Evolutionary conservation across 139 green algal genomes (phyloP), one percentile per base, ranked within the genome.

Genomic region (Chlorella sp.): DNA sequence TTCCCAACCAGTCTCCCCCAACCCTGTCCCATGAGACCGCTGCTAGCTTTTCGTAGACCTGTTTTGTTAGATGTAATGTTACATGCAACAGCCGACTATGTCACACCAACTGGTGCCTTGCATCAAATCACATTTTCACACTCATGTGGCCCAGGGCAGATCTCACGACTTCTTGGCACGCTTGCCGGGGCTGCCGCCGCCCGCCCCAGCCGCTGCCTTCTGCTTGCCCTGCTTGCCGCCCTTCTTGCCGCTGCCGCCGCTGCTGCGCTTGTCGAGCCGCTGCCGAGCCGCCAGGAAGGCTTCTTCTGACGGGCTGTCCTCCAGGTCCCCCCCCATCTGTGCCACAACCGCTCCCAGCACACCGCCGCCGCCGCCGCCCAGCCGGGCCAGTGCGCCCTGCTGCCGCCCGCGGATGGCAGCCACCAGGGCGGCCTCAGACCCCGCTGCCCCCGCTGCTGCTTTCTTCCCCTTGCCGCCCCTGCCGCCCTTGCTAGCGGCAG

Each of bases 211-310:
- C 18, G 36, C 84, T 5, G 39, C 84, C 60, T 85, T 89, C 76
- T 89, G 57, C 76, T 85, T 89, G 79, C 84, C 79, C 37, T 80
- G 79, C 37, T 78, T 79, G 83, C 37, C 64, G 57, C 64, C 64
- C 83, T 79, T 79, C 64, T 88, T 79, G 36, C 28, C 40, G 39
- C 84, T 37, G 68, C 68, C 21, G 53, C 85, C n/a, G 42, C 68
- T 79, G 83, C 21, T 37, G n/a, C 30, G 81, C 69, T 78, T 22
- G 79, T 87, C 76, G 7, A 95, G n/a, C 12, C 88, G 69, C 7
- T 68, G 48, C 36, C 71, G n/a, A 37, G 94, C 93, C 42, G 86
- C 89, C 36, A 90, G 76, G 78, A 96, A 96, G 66, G 95, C 92
- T 88, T 94, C 91, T 0, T 96, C 94, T 12, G 92, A 82, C 4